Base-by-base conservation (phyloP, 2,329 filamentous ascomycete species). In the Aspergillaceae sp. region DNA sequence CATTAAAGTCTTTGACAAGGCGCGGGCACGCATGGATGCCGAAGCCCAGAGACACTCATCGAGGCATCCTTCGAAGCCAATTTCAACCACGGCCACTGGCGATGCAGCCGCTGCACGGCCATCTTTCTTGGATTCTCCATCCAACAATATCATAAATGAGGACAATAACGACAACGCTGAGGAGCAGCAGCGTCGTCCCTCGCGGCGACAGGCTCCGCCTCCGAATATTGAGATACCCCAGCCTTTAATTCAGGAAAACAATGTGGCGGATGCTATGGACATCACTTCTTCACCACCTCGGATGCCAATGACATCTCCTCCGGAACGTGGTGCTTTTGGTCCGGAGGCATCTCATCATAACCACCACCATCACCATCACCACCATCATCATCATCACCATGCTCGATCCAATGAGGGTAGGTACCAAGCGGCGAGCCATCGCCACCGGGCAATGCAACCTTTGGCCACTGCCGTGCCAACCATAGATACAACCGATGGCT, bases 1-100 rank as follows among this genome's bases (percentile, higher is more conserved):
- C 70, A 91, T 96, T 72, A 89, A 94, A 63, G 88, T 96, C 49
- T 83, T 96, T 54, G 91, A 97, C 58, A 91, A 89, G 68, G 87
- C 86, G 64, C 84, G 87, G 51, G 87, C 92, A 64, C 87, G 87
- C 70, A 83, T 83, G 29, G 89, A 95, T 62, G 78, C 81, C 45
- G 92, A 94, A 60, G 76, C 82, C 59, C 86, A 87, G 58, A 60
- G 62, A 47, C 62, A 63, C 45, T 57, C 62, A 1, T 64, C 61
- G 29, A 62, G 56, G 55, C 57, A 56, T 47, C 56, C 57, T 36
- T 50, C 49, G 48, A 63, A 68, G 51, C 46, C 58, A 40, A 50
- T 52, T 26, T 47, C 60, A 46, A 50, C 55, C 34, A 58, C 59
- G 44, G 57, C 36, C 10, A 3, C 36, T 38, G 19, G 7, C 7